Evolutionary conservation across 352 stramenopile species (phyloP).

Genomic region (Pythium monospermum): DNA sequence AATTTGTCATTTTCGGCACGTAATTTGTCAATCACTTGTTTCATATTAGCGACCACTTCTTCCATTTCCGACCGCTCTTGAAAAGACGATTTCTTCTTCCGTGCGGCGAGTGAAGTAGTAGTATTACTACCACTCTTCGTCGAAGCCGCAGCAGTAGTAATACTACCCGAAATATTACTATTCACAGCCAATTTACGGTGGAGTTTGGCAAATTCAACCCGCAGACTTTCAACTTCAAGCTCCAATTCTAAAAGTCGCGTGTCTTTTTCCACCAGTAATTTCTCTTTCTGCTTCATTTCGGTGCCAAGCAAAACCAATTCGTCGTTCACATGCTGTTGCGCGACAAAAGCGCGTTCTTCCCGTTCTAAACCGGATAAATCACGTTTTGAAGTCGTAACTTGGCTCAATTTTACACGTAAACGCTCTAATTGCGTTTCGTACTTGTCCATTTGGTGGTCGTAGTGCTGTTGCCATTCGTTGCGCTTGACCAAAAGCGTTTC

Average conservation of each 20-base stretch:
- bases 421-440: conserved; percentile 51
- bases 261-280: conserved; percentile 50
- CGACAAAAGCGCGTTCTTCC: conserved; percentile 50
- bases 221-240: conserved; percentile 65
- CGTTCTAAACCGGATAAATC: conserved; percentile 20
- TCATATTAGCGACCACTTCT: conserved; percentile 78
- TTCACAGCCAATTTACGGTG: conserved; percentile 28
- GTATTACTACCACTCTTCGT: no score
- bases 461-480: conserved; percentile 55
- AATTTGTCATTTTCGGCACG: conserved; percentile 68
- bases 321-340: conserved; percentile 36
- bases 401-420: conserved; percentile 31
- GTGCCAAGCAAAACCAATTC: conserved; percentile 36
- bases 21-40: conserved; percentile 75
- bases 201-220: conserved; percentile 50
- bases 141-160: no score
- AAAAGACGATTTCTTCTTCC: conserved; percentile 13
- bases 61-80: conserved; percentile 61
- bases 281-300: conserved; percentile 47
- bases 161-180: neutral
- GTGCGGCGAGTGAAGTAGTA: no score
- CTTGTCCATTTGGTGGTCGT: conserved; percentile 41
- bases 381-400: neutral
- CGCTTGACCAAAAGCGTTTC: conserved; percentile 58
- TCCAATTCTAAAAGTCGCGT: conserved; percentile 60